Evolutionary conservation across 352 stramenopile genomes (phyloP), one percentile per base, ranked within the genome.

Genomic region (Globisporangium spiculum): DNA sequence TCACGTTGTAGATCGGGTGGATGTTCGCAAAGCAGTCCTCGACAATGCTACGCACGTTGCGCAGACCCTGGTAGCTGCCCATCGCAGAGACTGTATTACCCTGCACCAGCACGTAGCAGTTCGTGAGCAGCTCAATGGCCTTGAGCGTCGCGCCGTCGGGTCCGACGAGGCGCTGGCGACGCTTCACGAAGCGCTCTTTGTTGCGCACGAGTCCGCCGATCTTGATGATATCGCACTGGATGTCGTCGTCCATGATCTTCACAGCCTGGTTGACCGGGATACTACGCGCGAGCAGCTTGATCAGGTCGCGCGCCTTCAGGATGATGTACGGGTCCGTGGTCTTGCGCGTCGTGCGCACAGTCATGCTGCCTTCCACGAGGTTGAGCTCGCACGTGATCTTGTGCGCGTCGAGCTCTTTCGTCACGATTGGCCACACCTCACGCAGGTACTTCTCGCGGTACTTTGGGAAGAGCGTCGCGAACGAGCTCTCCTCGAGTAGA

Each of bases 21-120:
- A 99, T 96, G 78, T 99, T 99, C n/a, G 98, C 94, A 75, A 99
- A 99, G 77, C 97, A 99, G 75, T 99, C 98, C 67, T 99, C 81
- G 22, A 99, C 93, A 41, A 99, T 98, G 61, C 97, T 98, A 55
- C 97, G 91, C 44, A 98, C 94, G 69, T 94, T 96, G 74, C 97
- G 97, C 14, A 98, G 82, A 27, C 96, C 94, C 38, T 97, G 87
- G 76, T 97, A 97, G 46, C 71, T 83, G 26, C 86, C 85, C 86
- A 96, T 93, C 14, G 84, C 86, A 20, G 88, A 91, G 38, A 99
- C 98, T 0, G 98, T 99, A 80, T 99, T 99, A 58, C 91, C 91
- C 67, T 98, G 92, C n/a, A 99, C 98, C 6, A 99, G 79, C 60
- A 99, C 97, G 79, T 99, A 99, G 83, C 97, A 99, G 50, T 97